Base-by-base conservation (phyloP, 129 eudicot species). In the Oenanthe sinensis region DNA sequence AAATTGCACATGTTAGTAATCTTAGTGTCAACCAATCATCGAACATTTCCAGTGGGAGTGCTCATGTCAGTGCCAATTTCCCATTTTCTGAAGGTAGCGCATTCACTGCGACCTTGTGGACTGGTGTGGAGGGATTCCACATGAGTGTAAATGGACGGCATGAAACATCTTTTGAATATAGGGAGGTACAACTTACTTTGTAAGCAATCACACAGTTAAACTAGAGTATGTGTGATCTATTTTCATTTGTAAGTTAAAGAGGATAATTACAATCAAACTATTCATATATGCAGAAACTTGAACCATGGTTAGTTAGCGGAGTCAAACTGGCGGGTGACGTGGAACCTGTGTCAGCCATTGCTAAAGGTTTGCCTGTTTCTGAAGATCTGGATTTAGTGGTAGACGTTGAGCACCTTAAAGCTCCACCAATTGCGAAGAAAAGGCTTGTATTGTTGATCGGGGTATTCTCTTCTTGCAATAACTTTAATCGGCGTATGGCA, bases 401-500 rank as follows among this genome's bases (percentile, higher is more conserved):
- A 54, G 91, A 88, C 79, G 81, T 85, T 68, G 88, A 84, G 73
- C 80, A 82, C 79, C 90, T 92, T 68, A 88, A 83, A 84, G 96
- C 97, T 85, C 86, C 90, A 79, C 69, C 77, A 15, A 73, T 87
- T 80, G 68, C 90, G 44, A 88, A 84, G 26, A 87, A 88, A 80
- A 87, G 87, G 81, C 91, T 92, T 76, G 78, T 78, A 75, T 52
- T 92, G 79, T 77, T 92, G 43, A 87, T 92, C 12, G 97, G 97
- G 69, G 91, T 92, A 84, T 92, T 90, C 85, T 90, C 98, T 33
- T 85, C 96, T 24, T 97, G 90, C 37, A 95, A 95, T 87, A 95
- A 95, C 50, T 95, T 95, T 81, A 92, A 88, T 84, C 86, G 98
- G 7, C 93, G 98, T 28, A 91, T 95, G 98, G 97, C 98, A n/a